phyloP scores from a whole-genome alignment of 345 rosid genomes.

The Moringa oleifera region DNA sequence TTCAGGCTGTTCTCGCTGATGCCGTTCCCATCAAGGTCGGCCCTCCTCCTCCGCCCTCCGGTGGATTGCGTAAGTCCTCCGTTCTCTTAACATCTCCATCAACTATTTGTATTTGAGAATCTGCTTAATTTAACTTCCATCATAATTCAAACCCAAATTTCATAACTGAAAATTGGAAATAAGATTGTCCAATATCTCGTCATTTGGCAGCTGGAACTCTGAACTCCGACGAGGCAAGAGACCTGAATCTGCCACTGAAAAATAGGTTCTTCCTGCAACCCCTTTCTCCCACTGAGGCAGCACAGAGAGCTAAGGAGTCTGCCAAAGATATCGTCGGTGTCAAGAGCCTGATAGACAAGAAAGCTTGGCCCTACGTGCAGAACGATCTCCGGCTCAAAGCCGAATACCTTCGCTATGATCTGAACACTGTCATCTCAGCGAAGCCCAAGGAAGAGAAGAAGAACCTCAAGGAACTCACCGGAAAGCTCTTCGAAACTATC shows the following conservation, averaged over 20 bases:
- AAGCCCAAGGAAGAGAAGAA: constrained; percentile 75
- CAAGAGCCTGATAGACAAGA: constrained; percentile 72
- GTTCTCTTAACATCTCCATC: neutral
- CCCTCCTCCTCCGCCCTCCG: constrained; percentile 88
- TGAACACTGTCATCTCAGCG: constrained; percentile 72
- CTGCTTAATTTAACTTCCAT: too few species aligned
- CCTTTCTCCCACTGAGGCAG: constrained; percentile 59
- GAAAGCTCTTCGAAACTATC: constrained; percentile 68
- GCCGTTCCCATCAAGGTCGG: constrained; percentile 72
- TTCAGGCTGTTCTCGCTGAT: constrained; percentile 69
- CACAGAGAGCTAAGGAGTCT: constrained; percentile 73
- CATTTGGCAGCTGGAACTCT: constrained; percentile 75
- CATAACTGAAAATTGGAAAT: too few species aligned
- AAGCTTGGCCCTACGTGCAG: constrained; percentile 87
- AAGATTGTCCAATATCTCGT: neutral
- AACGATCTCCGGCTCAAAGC: constrained; percentile 81
- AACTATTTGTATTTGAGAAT: too few species aligned
- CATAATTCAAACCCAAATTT: too few species aligned
- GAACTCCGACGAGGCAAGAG: constrained; percentile 87
- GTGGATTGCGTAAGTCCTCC: constrained; percentile 76
- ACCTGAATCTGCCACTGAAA: constrained; percentile 44
- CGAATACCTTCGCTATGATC: constrained; percentile 74
- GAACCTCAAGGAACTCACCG: constrained; percentile 57
- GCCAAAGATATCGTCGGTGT: constrained; percentile 76
- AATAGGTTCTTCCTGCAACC: constrained; percentile 73